Base-by-base conservation (phyloP, 2,329 filamentous ascomycete genomes). In the Akanthomyces uredinophilus region DNA sequence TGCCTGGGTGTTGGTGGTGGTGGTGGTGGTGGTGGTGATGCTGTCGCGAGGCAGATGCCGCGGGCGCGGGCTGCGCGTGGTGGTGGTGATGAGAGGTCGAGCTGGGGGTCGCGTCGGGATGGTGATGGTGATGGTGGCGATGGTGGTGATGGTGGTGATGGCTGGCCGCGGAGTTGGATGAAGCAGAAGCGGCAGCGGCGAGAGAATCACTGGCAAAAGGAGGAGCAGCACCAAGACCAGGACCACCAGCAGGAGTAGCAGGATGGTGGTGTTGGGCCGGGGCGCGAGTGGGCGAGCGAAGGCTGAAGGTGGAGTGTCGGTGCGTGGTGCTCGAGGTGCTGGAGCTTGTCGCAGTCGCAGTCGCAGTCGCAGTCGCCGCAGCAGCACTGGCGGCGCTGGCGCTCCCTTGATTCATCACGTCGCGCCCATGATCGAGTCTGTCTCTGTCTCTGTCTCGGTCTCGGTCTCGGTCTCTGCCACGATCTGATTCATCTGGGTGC, bases 201-300 rank as follows among this genome's bases (percentile, higher is more conserved):
- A 24, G 16, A 35, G 46, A 5, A 8, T 24, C 46, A 20, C 22
- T 18, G 27, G 49, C 49, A 35, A 37, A 52, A 32, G 56, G 35
- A 29, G 29, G 44, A 44, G 57, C 3, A 39, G 54, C 16, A 56
- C 24, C 22, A 27, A 20, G 5, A 43, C 18, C 35, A 54, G 50
- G 2, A 22, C 7, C 49, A 32, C 24, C 11, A 46, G 20, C 24
- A 46, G 55, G 2, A 27, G 44, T 5, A 49, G 37, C 70, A 70
- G 37, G 70, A 71, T 64, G 70, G 66, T 65, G 60, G 66, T 65
- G 60, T 43, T 64, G 39, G 63, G 60, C 20, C 65, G 67, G 61
- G 65, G 35, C 61, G 47, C 66, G 70, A 63, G 79, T 78, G 65
- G 80, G 79, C 64, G 81, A 83, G 70, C 80, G 77, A 71, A 82